Evolutionary conservation across 495 filamentous ascomycete species (phyloP).

Genomic region (Penicillium bialowiezense): DNA sequence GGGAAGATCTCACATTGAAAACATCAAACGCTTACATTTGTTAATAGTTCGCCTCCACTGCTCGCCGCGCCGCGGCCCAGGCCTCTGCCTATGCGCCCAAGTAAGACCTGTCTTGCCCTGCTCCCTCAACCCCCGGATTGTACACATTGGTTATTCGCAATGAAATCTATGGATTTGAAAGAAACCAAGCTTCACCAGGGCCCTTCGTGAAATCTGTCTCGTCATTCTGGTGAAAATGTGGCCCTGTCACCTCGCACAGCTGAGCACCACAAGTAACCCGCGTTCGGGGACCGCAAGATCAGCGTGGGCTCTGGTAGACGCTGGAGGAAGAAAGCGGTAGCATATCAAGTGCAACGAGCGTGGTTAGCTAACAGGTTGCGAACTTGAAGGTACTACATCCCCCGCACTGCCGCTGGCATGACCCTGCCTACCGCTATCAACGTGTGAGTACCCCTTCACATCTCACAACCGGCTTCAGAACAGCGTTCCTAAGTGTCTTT

Average conservation of each 20-base stretch:
- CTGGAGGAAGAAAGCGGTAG: not conserved
- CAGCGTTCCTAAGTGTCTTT: slow-evolving; percentile 1
- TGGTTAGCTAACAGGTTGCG: slow-evolving; percentile 7
- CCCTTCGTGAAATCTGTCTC: too few species aligned
- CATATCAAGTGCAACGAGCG: not conserved
- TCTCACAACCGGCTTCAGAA: not conserved
- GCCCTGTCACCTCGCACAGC: not conserved
- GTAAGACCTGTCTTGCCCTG: slow-evolving; percentile 29
- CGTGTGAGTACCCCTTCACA: slow-evolving; percentile 42
- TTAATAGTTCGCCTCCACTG: slow-evolving; percentile 40
- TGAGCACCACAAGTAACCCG: not conserved
- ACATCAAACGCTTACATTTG: slow-evolving; percentile 23
- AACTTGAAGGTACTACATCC: slow-evolving; percentile 48
- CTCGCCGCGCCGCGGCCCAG: slow-evolving; percentile 44
- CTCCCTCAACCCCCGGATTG: not conserved
- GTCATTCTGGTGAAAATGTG: not conserved
- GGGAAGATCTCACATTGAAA: not conserved
- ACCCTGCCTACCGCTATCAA: slow-evolving; percentile 40
- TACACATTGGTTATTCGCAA: not conserved
- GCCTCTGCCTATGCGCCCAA: slow-evolving; percentile 41
- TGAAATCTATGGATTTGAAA: not conserved
- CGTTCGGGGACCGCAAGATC: not conserved
- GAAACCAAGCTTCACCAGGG: too few species aligned
- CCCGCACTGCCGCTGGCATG: slow-evolving; percentile 49
- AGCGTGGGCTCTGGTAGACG: not conserved